Conservation (phyloP, 257 asterid species). For the Verbascum thapsus region DNA sequence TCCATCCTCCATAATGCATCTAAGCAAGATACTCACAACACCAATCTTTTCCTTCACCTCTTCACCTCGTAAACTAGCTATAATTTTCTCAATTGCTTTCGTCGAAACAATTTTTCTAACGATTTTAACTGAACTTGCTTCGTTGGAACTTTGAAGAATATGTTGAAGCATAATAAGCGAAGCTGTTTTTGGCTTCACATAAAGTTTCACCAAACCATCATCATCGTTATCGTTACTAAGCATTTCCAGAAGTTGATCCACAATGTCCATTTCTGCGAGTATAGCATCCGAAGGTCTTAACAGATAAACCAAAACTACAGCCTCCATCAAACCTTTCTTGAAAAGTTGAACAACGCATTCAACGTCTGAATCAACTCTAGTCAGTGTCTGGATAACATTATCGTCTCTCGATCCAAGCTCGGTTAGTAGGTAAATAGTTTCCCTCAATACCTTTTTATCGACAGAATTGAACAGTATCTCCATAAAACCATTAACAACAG, state of each 20-base stretch:
- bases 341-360: constrained; percentile 63
- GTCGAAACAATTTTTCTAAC: constrained; percentile 40
- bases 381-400: constrained; percentile 58
- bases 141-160: constrained; percentile 46
- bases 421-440: constrained; percentile 53
- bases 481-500: constrained; percentile 64
- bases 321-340: constrained; percentile 70
- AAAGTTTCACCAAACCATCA: constrained; percentile 37
- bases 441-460: constrained; percentile 50
- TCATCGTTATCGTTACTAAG: constrained; percentile 36
- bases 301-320: constrained; percentile 63
- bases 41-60: constrained; percentile 53
- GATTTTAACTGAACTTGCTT: constrained; percentile 33
- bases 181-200: constrained; percentile 57
- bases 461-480: constrained; percentile 72
- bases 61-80: constrained; percentile 51
- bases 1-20: constrained; percentile 75
- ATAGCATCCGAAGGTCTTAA: constrained; percentile 42
- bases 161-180: constrained; percentile 53
- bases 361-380: constrained; percentile 78
- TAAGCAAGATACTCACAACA: constrained; percentile 61
- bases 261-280: constrained; percentile 55
- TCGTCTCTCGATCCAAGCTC: constrained; percentile 67
- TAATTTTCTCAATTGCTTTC: constrained; percentile 40
- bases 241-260: constrained; percentile 49